Evolutionary conservation across 2,329 filamentous ascomycete species (phyloP).

Genomic region (Teratosphaeria pseudoeucalypti): DNA sequence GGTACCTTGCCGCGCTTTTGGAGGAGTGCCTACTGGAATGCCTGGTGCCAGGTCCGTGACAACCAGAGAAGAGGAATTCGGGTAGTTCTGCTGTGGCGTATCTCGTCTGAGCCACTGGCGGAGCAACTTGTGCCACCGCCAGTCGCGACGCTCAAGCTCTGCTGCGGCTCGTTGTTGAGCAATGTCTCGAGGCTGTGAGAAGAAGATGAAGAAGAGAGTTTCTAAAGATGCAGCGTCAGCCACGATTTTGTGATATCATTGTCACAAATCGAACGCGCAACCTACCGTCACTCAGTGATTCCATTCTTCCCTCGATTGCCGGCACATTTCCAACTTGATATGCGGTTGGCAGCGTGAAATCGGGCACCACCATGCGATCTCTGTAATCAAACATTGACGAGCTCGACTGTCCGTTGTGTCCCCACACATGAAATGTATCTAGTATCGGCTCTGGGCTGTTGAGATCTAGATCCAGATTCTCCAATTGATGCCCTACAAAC

Average conservation of each 20-base stretch:
- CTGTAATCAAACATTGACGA: constrained; percentile 33
- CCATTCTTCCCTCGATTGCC: constrained; percentile 36
- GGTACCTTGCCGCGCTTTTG: constrained; percentile 34
- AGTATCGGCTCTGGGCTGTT: constrained; percentile 45
- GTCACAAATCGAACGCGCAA: neutral
- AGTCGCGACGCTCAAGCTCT: constrained; percentile 45
- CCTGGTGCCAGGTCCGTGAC: constrained; percentile 20
- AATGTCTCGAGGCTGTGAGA: constrained; percentile 55
- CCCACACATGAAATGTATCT: constrained; percentile 40
- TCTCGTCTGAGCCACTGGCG: constrained; percentile 48
- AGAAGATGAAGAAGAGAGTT: constrained; percentile 61
- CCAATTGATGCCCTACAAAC: constrained; percentile 54
- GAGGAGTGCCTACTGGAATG: constrained; percentile 20
- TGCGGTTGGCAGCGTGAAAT: constrained; percentile 52
- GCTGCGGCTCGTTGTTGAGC: constrained; percentile 56
- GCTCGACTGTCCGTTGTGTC: constrained; percentile 47
- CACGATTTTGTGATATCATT: neutral
- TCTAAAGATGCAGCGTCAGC: constrained; percentile 36
- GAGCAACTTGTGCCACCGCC: constrained; percentile 45
- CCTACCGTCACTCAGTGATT: constrained; percentile 26
- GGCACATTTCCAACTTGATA: constrained; percentile 59
- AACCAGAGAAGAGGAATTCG: constrained; percentile 16
- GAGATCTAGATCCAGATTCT: constrained; percentile 52
- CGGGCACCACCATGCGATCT: constrained; percentile 48
- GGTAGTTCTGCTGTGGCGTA: constrained; percentile 14